These are phyloP conservation scores for Xerocomus minutiporus DNA, from an alignment of 1,284 basidiomycete species.

Conservation along the genomic window DNA sequence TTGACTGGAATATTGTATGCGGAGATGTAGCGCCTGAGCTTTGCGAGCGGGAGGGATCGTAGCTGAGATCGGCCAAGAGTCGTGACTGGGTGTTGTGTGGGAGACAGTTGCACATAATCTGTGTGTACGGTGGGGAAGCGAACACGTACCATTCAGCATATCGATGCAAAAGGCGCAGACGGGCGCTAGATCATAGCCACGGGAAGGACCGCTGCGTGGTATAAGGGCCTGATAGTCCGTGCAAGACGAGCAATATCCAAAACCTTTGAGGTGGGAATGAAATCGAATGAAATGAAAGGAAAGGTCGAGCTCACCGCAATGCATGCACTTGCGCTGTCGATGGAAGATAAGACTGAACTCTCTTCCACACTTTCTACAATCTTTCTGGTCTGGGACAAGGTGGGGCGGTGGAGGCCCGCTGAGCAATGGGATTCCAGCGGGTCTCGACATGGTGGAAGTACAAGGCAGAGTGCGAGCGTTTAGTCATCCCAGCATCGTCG, in stretches of 20 bases:
- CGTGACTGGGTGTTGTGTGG: conserved; percentile 48
- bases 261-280: conserved; percentile 42
- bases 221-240: conserved; percentile 71
- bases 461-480: not conserved
- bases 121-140: not conserved
- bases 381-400: conserved; percentile 37
- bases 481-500: conserved; percentile 1
- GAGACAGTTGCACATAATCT: not conserved
- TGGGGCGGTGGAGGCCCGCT: conserved; percentile 54
- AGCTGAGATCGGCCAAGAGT: conserved; percentile 56
- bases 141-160: conserved; percentile 54
- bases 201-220: conserved; percentile 48
- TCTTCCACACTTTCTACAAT: conserved; percentile 69
- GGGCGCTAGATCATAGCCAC: conserved; percentile 57
- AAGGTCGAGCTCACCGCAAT: conserved; percentile 55
- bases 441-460: conserved; percentile 19
- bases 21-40: conserved; percentile 61
- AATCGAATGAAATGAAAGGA: not conserved
- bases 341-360: conserved; percentile 69
- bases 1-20: conserved; percentile 64
- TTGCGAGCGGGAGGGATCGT: conserved; percentile 50
- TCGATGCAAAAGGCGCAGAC: conserved; percentile 75
- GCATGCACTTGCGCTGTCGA: conserved; percentile 62
- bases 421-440: conserved; percentile 58
- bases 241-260: conserved; percentile 65